These are phyloP conservation scores for Nannochloropsis gaditana DNA, from an alignment of 108 stramenopile species.

Conservation along the genomic window DNA sequence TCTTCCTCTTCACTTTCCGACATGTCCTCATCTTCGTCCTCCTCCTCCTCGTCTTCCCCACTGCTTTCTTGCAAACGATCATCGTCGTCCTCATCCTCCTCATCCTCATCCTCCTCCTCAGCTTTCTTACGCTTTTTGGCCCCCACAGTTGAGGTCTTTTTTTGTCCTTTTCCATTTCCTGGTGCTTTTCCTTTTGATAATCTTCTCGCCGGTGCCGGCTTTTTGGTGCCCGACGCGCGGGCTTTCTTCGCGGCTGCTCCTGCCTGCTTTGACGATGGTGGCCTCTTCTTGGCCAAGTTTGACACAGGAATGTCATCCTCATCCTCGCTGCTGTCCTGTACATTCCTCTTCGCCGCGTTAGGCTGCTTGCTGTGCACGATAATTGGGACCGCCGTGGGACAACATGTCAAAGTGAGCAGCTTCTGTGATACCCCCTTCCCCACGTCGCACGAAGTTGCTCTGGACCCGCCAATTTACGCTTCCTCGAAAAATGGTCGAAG, in stretches of 20 bases:
- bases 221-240: background rate
- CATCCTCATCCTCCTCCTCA: slow-evolving; percentile 5
- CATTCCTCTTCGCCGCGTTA: background rate
- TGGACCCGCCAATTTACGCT: no score
- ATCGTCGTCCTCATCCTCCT: slow-evolving; percentile 14
- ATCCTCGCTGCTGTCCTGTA: slow-evolving; percentile 8
- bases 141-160: background rate
- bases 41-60: slow-evolving; percentile 14
- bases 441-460: no score
- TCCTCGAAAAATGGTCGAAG: no score
- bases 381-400: no score
- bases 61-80: background rate
- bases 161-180: background rate
- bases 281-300: background rate
- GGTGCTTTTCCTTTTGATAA: background rate
- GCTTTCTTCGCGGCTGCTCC: background rate
- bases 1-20: slow-evolving; percentile 18
- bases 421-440: no score
- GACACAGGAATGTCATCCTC: background rate
- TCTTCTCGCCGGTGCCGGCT: background rate
- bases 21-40: background rate
- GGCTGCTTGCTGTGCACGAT: no score
- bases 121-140: background rate
- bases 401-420: no score
- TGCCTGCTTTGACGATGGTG: background rate